A percentile compares a stretch with the other conserved stretches of the same genome.
These are phyloP conservation scores for Fraxinus baroniana DNA, from an alignment of 305 asterid species.

Conservation along the genomic window DNA sequence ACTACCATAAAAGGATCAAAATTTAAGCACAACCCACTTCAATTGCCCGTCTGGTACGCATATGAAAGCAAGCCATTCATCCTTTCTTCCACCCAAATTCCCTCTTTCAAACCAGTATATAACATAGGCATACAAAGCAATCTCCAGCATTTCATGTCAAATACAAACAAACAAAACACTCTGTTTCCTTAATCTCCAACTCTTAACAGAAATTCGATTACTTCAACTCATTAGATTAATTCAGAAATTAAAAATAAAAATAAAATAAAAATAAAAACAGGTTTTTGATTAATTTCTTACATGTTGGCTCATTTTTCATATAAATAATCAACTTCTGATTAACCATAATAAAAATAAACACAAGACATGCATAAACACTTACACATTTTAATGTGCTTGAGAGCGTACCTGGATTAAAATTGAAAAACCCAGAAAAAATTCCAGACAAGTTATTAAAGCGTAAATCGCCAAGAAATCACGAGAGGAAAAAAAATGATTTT, in stretches of 20 bases:
- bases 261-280: not conserved
- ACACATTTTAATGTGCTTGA: not conserved
- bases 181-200: constrained; percentile 31
- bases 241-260: not conserved
- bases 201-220: not conserved
- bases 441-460: not conserved
- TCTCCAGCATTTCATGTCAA: constrained; percentile 20
- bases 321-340: not conserved
- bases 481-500: not conserved
- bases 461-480: not conserved
- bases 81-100: constrained; percentile 19
- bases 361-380: not conserved
- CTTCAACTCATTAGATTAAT: not conserved
- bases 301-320: not conserved
- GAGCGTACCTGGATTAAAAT: not conserved
- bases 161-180: constrained; percentile 17
- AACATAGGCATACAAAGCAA: not conserved
- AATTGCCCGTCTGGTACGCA: constrained; percentile 10
- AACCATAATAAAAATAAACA: not conserved
- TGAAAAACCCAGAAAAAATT: not conserved
- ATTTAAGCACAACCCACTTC: not conserved
- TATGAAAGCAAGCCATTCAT: constrained; percentile 12
- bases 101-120: constrained; percentile 5
- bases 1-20: constrained; percentile 8
- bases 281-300: not conserved